phyloP scores from a whole-genome alignment of 2,329 filamentous ascomycete genomes.

The Pseudogymnoascus sp. region DNA sequence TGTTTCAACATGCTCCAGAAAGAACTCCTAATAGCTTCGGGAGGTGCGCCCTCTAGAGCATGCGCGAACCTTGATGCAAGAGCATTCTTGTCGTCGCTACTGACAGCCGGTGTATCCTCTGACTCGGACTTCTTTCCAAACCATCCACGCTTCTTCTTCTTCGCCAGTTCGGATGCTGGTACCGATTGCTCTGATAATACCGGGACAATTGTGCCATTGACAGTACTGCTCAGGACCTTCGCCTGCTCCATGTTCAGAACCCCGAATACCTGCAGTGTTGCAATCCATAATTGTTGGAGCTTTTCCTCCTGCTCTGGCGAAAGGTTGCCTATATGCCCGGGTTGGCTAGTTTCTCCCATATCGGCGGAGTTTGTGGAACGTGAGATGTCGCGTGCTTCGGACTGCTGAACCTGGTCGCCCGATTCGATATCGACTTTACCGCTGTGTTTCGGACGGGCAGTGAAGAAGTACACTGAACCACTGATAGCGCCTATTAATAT shows the following conservation, averaged over 20 bases:
- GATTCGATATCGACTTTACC: slow-evolving; percentile 1
- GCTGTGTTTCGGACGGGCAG: neutral
- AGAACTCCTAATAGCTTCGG: slow-evolving; percentile 69
- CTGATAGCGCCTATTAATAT: neutral
- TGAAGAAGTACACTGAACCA: slow-evolving; percentile 5
- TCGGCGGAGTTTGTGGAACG: slow-evolving; percentile 13
- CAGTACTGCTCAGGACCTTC: slow-evolving; percentile 22
- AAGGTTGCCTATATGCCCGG: slow-evolving; percentile 76
- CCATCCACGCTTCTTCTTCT: slow-evolving; percentile 65
- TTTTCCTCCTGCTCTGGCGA: slow-evolving; percentile 86
- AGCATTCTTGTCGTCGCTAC: slow-evolving; percentile 80
- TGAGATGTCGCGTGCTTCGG: neutral
- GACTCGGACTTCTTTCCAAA: slow-evolving; percentile 57
- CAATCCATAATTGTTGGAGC: slow-evolving; percentile 77
- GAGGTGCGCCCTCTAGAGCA: slow-evolving; percentile 66
- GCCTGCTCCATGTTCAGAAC: slow-evolving; percentile 38
- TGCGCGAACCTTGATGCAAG: slow-evolving; percentile 80
- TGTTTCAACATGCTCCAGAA: slow-evolving; percentile 95
- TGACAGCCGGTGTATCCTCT: slow-evolving; percentile 33
- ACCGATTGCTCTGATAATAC: slow-evolving; percentile 19
- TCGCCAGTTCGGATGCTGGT: slow-evolving; percentile 47
- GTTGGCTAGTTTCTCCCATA: slow-evolving; percentile 41
- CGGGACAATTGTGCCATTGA: slow-evolving; percentile 15
- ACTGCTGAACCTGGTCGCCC: neutral
- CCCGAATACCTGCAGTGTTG: slow-evolving; percentile 68